Evolutionary conservation across 129 eudicot species (phyloP).

Genomic region (Calendula officinalis): DNA sequence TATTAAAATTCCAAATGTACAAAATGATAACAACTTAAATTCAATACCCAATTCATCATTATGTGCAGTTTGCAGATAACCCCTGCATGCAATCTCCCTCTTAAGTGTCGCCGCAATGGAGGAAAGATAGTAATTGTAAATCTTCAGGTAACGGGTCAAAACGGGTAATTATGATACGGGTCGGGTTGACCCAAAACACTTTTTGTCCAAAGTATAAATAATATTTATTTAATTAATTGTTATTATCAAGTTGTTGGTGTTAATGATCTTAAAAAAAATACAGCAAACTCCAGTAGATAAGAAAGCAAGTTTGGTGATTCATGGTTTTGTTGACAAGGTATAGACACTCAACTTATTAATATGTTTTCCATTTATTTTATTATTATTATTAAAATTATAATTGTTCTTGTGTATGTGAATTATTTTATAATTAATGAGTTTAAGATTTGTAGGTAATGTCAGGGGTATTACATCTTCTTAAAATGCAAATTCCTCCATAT

Average conservation of each 20-base stretch:
- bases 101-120: slow-evolving; percentile 56
- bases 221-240: background rate
- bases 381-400: background rate
- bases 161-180: background rate
- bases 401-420: background rate
- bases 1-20: background rate
- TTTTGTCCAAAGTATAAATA: too few species aligned
- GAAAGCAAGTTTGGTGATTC: slow-evolving; percentile 66
- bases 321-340: slow-evolving; percentile 76
- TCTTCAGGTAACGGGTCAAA: slow-evolving; percentile 54
- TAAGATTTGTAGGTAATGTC: slow-evolving; percentile 46
- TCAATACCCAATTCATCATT: background rate
- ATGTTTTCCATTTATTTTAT: background rate
- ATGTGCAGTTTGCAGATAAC: slow-evolving; percentile 76
- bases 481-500: slow-evolving; percentile 63
- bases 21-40: background rate
- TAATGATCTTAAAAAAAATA: slow-evolving; percentile 17
- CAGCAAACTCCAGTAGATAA: slow-evolving; percentile 80
- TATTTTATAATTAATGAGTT: background rate
- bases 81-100: slow-evolving; percentile 80
- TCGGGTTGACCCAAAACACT: background rate
- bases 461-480: slow-evolving; percentile 56
- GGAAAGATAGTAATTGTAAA: slow-evolving; percentile 72
- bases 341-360: background rate
- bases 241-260: slow-evolving; percentile 15